Percentiles rank a stretch among this genome's conserved stretches.
These are phyloP conservation scores for Venturia oleaginea DNA, from an alignment of 2,329 filamentous ascomycete species.

Conservation along the genomic window DNA sequence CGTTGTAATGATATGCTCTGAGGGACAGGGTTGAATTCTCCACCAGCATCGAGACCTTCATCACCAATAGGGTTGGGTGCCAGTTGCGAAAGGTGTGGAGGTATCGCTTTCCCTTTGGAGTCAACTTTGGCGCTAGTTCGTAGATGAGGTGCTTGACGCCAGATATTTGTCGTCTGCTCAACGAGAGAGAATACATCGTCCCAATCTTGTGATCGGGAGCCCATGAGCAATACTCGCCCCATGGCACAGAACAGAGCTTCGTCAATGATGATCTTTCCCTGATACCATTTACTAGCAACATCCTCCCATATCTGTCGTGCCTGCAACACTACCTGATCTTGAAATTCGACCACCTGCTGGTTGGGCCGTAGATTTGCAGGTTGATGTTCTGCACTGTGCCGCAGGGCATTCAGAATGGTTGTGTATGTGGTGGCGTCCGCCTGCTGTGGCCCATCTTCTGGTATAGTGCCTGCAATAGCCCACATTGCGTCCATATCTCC, in stretches of 20 bases:
- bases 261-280: slow-evolving; percentile 62
- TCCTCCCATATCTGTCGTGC: slow-evolving; percentile 74
- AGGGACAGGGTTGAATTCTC: slow-evolving; percentile 8
- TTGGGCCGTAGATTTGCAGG: slow-evolving; percentile 22
- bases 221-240: slow-evolving; percentile 65
- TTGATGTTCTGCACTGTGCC: slow-evolving; percentile 30
- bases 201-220: slow-evolving; percentile 51
- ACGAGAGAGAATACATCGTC: slow-evolving; percentile 66
- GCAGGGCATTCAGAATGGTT: slow-evolving; percentile 71
- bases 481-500: slow-evolving; percentile 74
- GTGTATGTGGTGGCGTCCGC: slow-evolving; percentile 71
- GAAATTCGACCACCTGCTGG: slow-evolving; percentile 22
- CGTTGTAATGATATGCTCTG: slow-evolving; percentile 3
- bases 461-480: slow-evolving; percentile 62
- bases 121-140: slow-evolving; percentile 19
- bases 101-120: slow-evolving; percentile 25
- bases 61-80: slow-evolving; percentile 15
- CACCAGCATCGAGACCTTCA: neutral
- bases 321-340: slow-evolving; percentile 46
- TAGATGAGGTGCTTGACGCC: slow-evolving; percentile 41
- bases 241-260: slow-evolving; percentile 73
- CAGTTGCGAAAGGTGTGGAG: slow-evolving; percentile 25
- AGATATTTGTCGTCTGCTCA: slow-evolving; percentile 73
- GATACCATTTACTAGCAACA: slow-evolving; percentile 64
- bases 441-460: slow-evolving; percentile 50